These are phyloP conservation scores for Amoebophrya sp. DNA, from an alignment of 169 alveolate genomes.

Conservation along the genomic window DNA sequence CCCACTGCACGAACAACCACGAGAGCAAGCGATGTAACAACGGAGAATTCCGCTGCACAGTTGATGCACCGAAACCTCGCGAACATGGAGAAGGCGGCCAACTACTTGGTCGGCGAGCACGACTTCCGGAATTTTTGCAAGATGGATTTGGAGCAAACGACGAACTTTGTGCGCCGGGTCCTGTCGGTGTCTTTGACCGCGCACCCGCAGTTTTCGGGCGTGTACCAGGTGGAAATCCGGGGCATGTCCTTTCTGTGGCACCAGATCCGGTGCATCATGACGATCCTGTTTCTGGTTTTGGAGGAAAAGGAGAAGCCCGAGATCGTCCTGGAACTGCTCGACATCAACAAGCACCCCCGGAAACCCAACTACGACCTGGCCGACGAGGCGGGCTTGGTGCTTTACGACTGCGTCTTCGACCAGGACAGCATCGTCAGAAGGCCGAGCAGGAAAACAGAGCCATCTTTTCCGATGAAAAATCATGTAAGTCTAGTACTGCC, in stretches of 20 bases:
- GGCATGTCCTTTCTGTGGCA: slow-evolving; percentile 76
- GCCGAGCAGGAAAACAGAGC: too few relatives aligned
- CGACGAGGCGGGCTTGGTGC: slow-evolving; percentile 58
- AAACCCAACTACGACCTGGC: slow-evolving; percentile 64
- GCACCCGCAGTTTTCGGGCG: neutral
- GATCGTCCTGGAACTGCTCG: slow-evolving; percentile 56
- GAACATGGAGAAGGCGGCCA: slow-evolving; percentile 54
- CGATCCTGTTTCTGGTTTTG: slow-evolving; percentile 64
- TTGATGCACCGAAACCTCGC: slow-evolving; percentile 24
- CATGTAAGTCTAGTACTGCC: too few relatives aligned
- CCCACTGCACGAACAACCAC: too few relatives aligned
- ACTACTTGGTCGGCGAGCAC: slow-evolving; percentile 66
- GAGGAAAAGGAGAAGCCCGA: slow-evolving; percentile 57
- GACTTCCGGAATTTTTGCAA: slow-evolving; percentile 79
- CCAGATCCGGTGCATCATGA: slow-evolving; percentile 70
- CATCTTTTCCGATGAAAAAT: too few relatives aligned
- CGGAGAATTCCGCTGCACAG: too few relatives aligned
- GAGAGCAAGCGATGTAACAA: too few relatives aligned
- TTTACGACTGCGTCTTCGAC: slow-evolving; percentile 67
- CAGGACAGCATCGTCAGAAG: too few relatives aligned
- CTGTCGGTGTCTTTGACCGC: neutral
- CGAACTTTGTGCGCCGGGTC: neutral
- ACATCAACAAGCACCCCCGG: slow-evolving; percentile 52
- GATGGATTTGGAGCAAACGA: slow-evolving; percentile 51
- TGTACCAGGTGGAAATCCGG: slow-evolving; percentile 51